Conservation (phyloP, 805 yeast species). For the Candida lessepsii region DNA sequence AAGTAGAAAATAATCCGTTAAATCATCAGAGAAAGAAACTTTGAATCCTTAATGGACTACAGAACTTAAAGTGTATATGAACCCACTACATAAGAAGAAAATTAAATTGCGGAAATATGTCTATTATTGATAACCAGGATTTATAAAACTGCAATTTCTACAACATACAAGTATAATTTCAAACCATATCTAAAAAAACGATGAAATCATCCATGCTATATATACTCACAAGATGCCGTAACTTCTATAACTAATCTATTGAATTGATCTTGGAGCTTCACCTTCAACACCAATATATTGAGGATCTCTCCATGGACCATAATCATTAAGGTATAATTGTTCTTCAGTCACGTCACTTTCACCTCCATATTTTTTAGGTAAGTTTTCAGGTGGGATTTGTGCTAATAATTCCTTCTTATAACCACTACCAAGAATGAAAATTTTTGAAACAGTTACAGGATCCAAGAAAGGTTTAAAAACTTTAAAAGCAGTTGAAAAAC, state of each 20-base stretch:
- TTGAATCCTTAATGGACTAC: too few species aligned
- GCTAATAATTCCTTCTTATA: constrained; percentile 81
- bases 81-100: too few species aligned
- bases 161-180: not conserved
- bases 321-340: constrained; percentile 82
- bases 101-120: too few species aligned
- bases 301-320: constrained; percentile 97
- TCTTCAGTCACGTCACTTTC: constrained; percentile 64
- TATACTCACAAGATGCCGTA: not conserved
- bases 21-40: too few species aligned
- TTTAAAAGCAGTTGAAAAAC: constrained; percentile 91
- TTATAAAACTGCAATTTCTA: too few species aligned
- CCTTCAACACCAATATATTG: constrained; percentile 93
- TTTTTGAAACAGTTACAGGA: constrained; percentile 95
- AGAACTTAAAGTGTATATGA: too few species aligned
- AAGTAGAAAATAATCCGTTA: too few species aligned
- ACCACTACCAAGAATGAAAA: constrained; percentile 77
- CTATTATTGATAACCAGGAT: too few species aligned
- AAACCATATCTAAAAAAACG: not conserved
- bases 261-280: constrained; percentile 62
- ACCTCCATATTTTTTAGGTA: constrained; percentile 93
- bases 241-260: not conserved
- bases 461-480: constrained; percentile 91
- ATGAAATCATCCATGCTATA: too few species aligned
- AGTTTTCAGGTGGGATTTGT: constrained; percentile 91